phyloP scores from a whole-genome alignment of 768 basidiomycete genomes.

The Pholiota microspora region DNA sequence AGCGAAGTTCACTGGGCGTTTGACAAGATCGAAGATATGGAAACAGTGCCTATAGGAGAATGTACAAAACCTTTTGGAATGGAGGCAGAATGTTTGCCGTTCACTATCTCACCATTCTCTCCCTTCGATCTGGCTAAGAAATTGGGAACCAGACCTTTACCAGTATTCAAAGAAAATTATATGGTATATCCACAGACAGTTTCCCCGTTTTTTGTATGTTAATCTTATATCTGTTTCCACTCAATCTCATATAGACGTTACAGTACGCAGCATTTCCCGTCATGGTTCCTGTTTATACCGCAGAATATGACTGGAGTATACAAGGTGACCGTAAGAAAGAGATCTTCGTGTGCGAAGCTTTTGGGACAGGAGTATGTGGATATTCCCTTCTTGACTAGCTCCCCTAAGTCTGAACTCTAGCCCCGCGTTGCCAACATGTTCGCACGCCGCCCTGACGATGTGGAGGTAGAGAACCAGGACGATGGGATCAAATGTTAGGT shows the following conservation, averaged over 20 bases:
- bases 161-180: no score
- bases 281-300: constrained; percentile 62
- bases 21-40: background rate
- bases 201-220: no score
- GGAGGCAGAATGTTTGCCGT: constrained; percentile 57
- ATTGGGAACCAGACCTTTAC: constrained; percentile 24
- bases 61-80: constrained; percentile 45
- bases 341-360: background rate
- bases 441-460: background rate
- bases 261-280: constrained; percentile 62
- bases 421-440: background rate
- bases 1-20: background rate
- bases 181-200: no score
- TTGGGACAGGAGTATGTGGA: background rate
- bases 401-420: background rate
- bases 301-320: constrained; percentile 38
- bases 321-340: background rate
- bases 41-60: constrained; percentile 45
- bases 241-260: no score
- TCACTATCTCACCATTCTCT: constrained; percentile 50
- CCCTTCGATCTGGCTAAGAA: constrained; percentile 35
- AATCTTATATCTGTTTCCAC: no score
- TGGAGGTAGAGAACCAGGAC: background rate
- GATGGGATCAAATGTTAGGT: background rate
- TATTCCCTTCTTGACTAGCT: background rate